A percentile compares a stretch with the other conserved stretches of the same genome.
Conservation (phyloP, 306 rosid species). For the Glycine tomentella region DNA sequence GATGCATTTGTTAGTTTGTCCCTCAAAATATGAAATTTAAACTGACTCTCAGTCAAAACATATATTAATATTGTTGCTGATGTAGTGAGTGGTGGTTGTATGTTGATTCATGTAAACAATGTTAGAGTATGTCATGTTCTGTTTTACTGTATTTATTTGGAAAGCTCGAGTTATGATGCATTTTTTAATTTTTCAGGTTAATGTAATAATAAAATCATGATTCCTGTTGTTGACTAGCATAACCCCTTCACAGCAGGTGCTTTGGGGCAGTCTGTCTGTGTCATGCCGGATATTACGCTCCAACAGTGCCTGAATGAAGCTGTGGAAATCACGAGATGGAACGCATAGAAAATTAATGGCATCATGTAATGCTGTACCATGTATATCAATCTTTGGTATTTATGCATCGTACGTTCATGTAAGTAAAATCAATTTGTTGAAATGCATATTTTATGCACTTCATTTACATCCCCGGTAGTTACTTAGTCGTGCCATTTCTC, state of each 20-base stretch:
- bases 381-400: not conserved
- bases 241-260: not conserved
- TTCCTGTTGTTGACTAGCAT: conserved; percentile 11
- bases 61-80: conserved; percentile 10
- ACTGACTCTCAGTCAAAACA: not conserved
- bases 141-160: not conserved
- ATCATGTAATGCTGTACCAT: conserved; percentile 19
- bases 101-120: not conserved
- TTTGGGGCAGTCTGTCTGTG: too few relatives aligned
- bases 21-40: conserved; percentile 12
- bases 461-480: not conserved
- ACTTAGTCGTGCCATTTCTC: conserved; percentile 3
- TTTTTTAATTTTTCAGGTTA: conserved; percentile 6
- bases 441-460: not conserved
- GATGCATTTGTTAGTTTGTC: not conserved
- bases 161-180: not conserved
- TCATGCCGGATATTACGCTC: conserved; percentile 18
- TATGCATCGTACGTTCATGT: conserved; percentile 18
- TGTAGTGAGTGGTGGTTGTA: conserved; percentile 27
- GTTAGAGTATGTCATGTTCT: not conserved
- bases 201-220: conserved; percentile 17
- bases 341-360: conserved; percentile 31
- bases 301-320: conserved; percentile 40
- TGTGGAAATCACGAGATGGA: conserved; percentile 37
- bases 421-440: conserved; percentile 38